These are phyloP conservation scores for Podaxis pistillaris DNA, from an alignment of 768 basidiomycete genomes.

Conservation along the genomic window DNA sequence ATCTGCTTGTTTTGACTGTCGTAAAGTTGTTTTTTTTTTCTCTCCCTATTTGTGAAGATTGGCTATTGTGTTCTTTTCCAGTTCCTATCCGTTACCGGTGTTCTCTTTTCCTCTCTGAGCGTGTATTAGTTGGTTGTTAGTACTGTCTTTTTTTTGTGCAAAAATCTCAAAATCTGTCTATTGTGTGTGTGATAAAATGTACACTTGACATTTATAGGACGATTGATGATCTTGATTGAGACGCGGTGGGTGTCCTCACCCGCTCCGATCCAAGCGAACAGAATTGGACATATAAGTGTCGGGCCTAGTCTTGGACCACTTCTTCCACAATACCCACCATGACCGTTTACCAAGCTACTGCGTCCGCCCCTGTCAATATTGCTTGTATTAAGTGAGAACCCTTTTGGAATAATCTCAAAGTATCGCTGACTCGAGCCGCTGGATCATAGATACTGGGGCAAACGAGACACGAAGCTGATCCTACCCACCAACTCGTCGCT, in stretches of 20 bases:
- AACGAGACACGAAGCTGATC: slow-evolving; percentile 93
- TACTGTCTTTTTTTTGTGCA: slow-evolving; percentile 13
- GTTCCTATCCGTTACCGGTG: slow-evolving; percentile 17
- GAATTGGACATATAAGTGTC: neutral
- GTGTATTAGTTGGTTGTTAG: slow-evolving; percentile 14
- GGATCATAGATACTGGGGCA: slow-evolving; percentile 89
- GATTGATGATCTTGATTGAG: slow-evolving; percentile 5
- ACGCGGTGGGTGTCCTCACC: neutral
- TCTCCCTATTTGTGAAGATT: slow-evolving; percentile 18
- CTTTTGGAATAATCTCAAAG: neutral
- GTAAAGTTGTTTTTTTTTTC: slow-evolving; percentile 13
- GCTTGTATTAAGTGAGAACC: slow-evolving; percentile 87
- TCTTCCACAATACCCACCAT: neutral
- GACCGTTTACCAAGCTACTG: slow-evolving; percentile 76
- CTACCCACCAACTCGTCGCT: slow-evolving; percentile 97
- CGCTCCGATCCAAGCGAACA: slow-evolving; percentile 5
- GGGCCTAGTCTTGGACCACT: neutral
- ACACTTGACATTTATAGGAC: neutral
- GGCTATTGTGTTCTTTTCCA: slow-evolving; percentile 12
- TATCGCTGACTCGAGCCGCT: neutral
- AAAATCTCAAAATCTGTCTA: slow-evolving; percentile 15
- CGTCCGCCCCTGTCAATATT: slow-evolving; percentile 94
- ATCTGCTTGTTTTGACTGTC: slow-evolving; percentile 17
- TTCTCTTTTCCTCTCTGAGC: slow-evolving; percentile 1
- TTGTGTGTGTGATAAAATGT: slow-evolving; percentile 4